Conservation (phyloP, 2,329 filamentous ascomycete species). For the Penicillium brevicompactum region DNA sequence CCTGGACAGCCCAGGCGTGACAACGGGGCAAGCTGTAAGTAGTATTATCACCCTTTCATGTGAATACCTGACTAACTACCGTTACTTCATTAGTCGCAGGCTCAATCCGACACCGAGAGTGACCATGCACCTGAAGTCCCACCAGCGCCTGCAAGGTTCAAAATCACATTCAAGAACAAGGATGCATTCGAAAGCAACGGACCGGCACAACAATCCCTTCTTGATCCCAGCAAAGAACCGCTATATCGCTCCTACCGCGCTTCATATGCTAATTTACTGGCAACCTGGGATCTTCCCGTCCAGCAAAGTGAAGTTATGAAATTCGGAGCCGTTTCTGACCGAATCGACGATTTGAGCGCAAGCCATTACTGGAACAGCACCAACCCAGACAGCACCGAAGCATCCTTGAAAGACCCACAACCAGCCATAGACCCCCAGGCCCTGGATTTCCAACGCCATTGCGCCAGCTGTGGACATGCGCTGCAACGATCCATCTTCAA, state of each 20-base stretch:
- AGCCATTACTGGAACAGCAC: conserved; percentile 28
- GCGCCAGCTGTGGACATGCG: conserved; percentile 42
- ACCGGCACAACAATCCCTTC: conserved; percentile 48
- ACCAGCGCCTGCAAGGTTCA: conserved; percentile 41
- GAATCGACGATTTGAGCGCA: conserved; percentile 28
- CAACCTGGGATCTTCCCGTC: conserved; percentile 59
- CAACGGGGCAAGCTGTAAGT: conserved; percentile 33
- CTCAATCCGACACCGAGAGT: conserved; percentile 43
- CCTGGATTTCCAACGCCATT: conserved; percentile 47
- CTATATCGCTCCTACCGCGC: conserved; percentile 57
- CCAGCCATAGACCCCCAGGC: conserved; percentile 25
- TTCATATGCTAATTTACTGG: conserved; percentile 60
- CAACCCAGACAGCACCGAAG: conserved; percentile 28
- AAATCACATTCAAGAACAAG: conserved; percentile 58
- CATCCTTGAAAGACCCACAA: conserved; percentile 26
- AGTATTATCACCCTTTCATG: conserved; percentile 22
- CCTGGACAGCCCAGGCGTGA: conserved; percentile 37
- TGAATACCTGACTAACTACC: conserved; percentile 28
- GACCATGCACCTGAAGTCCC: conserved; percentile 31
- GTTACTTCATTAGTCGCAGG: conserved; percentile 33
- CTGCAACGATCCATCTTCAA: conserved; percentile 41
- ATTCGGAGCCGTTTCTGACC: conserved; percentile 49
- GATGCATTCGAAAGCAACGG: conserved; percentile 58
- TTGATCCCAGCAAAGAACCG: conserved; percentile 51
- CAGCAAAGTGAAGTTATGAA: conserved; percentile 62